A percentile compares a stretch with the other conserved stretches of the same genome.
Conservation (phyloP, 2,329 filamentous ascomycete genomes). For the Penicillium thymicola region DNA sequence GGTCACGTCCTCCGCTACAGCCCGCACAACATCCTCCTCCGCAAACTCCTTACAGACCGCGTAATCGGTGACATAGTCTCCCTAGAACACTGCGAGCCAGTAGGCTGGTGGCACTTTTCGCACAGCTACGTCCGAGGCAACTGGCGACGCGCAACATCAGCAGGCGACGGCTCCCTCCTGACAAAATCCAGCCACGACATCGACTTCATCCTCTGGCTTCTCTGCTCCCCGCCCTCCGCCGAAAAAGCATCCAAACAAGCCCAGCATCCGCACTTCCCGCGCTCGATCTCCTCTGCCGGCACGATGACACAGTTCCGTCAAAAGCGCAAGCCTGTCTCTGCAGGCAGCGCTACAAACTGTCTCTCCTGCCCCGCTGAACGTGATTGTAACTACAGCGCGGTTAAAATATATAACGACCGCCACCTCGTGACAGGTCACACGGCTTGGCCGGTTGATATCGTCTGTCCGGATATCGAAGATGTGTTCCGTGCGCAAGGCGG, state of each 20-base stretch:
- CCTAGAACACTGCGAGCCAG: conserved; percentile 86
- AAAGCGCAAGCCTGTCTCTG: conserved; percentile 69
- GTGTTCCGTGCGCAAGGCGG: conserved; percentile 50
- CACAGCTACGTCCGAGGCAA: conserved; percentile 90
- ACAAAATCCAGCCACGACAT: conserved; percentile 98
- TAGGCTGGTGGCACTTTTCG: conserved; percentile 94
- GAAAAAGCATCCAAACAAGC: conserved; percentile 24
- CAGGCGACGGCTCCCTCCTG: conserved; percentile 74
- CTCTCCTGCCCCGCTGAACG: conserved; percentile 71
- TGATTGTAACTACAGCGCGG: conserved; percentile 80
- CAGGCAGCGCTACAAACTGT: conserved; percentile 81
- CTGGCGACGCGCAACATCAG: conserved; percentile 75
- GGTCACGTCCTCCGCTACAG: conserved; percentile 93
- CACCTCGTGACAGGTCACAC: conserved; percentile 65
- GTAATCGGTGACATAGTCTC: conserved; percentile 82
- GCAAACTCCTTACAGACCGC: conserved; percentile 69
- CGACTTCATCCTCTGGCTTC: conserved; percentile 85
- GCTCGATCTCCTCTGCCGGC: conserved; percentile 71
- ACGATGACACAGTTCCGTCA: conserved; percentile 74
- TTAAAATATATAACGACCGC: conserved; percentile 73
- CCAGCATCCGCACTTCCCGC: conserved; percentile 65
- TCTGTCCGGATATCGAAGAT: conserved; percentile 90
- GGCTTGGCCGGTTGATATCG: conserved; percentile 80
- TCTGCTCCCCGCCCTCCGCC: conserved; percentile 65
- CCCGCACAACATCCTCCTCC: conserved; percentile 83